A percentile compares a stretch with the other conserved stretches of the same genome.
These are phyloP conservation scores for Xenoacremonium recifei DNA, from an alignment of 2,329 filamentous ascomycete genomes.

Conservation along the genomic window DNA sequence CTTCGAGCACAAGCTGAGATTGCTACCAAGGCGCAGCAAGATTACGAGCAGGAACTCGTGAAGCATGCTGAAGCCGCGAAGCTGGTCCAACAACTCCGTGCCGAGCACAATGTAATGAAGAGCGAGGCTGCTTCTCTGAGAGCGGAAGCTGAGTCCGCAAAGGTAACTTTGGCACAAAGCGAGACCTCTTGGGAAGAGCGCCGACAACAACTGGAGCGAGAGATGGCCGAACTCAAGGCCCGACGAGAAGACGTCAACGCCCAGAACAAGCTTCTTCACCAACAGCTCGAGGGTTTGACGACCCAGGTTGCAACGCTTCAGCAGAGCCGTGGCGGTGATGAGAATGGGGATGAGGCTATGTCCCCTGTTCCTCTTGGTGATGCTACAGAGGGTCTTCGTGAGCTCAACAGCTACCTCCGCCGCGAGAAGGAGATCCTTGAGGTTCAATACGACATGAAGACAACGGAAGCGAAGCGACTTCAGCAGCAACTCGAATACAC, in stretches of 20 bases:
- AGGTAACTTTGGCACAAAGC: constrained; percentile 72
- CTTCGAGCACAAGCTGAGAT: constrained; percentile 92
- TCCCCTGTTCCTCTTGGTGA: constrained; percentile 53
- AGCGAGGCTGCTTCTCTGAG: constrained; percentile 72
- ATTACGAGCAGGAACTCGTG: constrained; percentile 90
- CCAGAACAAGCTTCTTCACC: constrained; percentile 87
- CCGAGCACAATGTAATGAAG: constrained; percentile 79
- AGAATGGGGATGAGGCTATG: constrained; percentile 48
- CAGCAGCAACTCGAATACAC: constrained; percentile 88
- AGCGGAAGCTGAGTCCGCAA: constrained; percentile 83
- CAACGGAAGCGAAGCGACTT: constrained; percentile 82
- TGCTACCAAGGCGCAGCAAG: constrained; percentile 86
- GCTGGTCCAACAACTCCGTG: constrained; percentile 73
- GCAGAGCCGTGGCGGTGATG: constrained; percentile 62
- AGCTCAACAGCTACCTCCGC: constrained; percentile 87
- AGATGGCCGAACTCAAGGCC: constrained; percentile 74
- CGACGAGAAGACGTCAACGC: constrained; percentile 80
- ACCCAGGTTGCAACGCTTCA: constrained; percentile 78
- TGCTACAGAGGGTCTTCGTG: constrained; percentile 74
- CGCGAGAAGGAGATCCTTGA: constrained; percentile 98
- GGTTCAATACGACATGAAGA: constrained; percentile 88
- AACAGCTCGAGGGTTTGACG: constrained; percentile 82
- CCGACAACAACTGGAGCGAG: constrained; percentile 76
- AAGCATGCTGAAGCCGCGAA: constrained; percentile 96
- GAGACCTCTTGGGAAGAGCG: constrained; percentile 88